Evolutionary conservation across 1,284 basidiomycete species (phyloP), one percentile per base, ranked within the genome.

Genomic region (Sphagnurus paluster): DNA sequence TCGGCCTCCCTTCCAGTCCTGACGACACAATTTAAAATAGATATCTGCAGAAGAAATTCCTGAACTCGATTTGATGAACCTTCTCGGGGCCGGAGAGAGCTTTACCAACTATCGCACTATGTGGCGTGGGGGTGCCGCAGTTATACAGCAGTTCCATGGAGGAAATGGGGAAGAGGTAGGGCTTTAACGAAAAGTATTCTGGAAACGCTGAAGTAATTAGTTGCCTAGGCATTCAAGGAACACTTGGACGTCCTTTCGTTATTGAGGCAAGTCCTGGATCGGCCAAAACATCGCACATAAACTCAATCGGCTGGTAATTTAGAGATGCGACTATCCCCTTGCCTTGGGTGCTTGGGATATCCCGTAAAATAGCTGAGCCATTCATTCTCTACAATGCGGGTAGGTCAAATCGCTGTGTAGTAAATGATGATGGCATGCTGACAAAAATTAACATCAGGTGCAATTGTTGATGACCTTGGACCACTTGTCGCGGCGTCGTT

Each of bases 251-350:
- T 47, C 33, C 34, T 47, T 21, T 25, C 16, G 23, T 24, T 24
- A 9, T 28, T 47, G 16, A 42, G 39, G 46, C 38, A 42, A 25
- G 30, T 30, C 28, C 20, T 28, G 7, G 5, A n/a, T 23, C n/a
- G 23, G n/a, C 13, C 5, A 8, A 14, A 5, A n/a, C 16, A 32
- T 14, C 16, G 5, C 5, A 4, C n/a, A 14, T 39, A 6, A 24
- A 24, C 21, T 11, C 23, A 6, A 9, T 24, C 19, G 4, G 21
- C 36, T 10, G 10, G 2, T 16, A 4, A 17, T 34, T 25, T 24
- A 47, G 46, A 47, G 46, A 47, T 24, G 42, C 39, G 9, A 37
- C 35, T 21, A 20, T 47, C 14, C 39, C 46, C n/a, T 29, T 47
- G n/a, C 28, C 26, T n/a, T 47, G 46, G 46, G 46, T 47, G 13